phyloP scores from a whole-genome alignment of 192 early-diverging fungal genomes.

The Entomortierella lignicola region DNA sequence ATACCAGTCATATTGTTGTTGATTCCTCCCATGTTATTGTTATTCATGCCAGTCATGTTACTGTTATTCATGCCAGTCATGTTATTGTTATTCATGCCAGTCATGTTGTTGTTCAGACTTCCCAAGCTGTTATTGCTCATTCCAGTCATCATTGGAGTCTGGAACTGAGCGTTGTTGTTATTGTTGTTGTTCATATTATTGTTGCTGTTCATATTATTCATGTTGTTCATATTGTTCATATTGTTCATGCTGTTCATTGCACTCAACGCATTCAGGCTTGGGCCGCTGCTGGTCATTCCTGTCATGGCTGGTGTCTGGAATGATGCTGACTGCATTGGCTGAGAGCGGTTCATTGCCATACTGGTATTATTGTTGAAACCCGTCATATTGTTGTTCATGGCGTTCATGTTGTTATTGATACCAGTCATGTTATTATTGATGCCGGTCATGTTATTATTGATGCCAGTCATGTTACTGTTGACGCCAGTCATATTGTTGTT shows the following conservation, averaged over 20 bases:
- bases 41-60: slow-evolving; percentile 18
- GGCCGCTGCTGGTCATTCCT: slow-evolving; percentile 28
- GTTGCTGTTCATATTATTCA: slow-evolving; percentile 26
- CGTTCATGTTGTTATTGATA: slow-evolving; percentile 12
- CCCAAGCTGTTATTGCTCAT: slow-evolving; percentile 32
- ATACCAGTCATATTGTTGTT: slow-evolving; percentile 29
- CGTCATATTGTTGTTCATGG: slow-evolving; percentile 12
- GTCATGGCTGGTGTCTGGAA: slow-evolving; percentile 45
- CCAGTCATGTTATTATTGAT: slow-evolving; percentile 23
- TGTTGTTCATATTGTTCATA: slow-evolving; percentile 29
- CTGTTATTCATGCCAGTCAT: slow-evolving; percentile 22
- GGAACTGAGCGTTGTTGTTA: slow-evolving; percentile 21
- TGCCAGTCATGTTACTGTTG: slow-evolving; percentile 12
- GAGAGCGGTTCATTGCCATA: slow-evolving; percentile 23
- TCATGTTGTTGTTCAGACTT: slow-evolving; percentile 30
- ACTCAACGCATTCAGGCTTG: slow-evolving; percentile 29
- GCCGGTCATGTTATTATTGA: slow-evolving; percentile 15
- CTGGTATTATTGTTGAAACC: slow-evolving; percentile 23
- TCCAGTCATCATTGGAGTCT: slow-evolving; percentile 14
- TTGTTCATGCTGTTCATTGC: slow-evolving; percentile 23
- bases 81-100: slow-evolving; percentile 33
- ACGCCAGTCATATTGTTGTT: slow-evolving; percentile 24
- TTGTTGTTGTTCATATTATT: slow-evolving; percentile 31
- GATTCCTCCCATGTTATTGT: slow-evolving; percentile 34
- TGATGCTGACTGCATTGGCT: slow-evolving; percentile 15